Evolutionary conservation across 2,329 filamentous ascomycete genomes (phyloP).

Genomic region (Aspergillus aculeatus): DNA sequence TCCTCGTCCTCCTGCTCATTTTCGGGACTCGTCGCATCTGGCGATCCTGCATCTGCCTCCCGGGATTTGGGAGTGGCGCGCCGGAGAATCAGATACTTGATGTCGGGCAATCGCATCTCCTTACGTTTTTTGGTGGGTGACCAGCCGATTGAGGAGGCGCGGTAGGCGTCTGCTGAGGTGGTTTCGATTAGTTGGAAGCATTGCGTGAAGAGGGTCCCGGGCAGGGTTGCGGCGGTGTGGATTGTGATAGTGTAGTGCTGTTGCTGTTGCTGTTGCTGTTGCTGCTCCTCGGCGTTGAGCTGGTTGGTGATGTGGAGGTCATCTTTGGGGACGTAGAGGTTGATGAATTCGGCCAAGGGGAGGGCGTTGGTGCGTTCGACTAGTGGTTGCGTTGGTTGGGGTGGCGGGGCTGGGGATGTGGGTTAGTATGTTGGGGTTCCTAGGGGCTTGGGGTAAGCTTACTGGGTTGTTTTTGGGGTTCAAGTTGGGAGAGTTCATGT

Average conservation of each 20-base stretch:
- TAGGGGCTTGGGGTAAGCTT: background rate
- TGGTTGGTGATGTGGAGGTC: conserved; percentile 3
- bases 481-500: background rate
- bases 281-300: background rate
- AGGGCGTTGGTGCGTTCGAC: conserved; percentile 47
- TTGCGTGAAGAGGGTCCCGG: conserved; percentile 42
- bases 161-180: conserved; percentile 56
- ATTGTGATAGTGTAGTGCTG: conserved; percentile 26
- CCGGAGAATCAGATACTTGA: conserved; percentile 57
- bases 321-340: conserved; percentile 29
- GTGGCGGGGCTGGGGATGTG: background rate
- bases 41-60: too few species aligned
- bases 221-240: conserved; percentile 39
- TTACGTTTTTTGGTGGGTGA: conserved; percentile 51
- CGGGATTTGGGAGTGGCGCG: background rate
- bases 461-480: background rate
- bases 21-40: background rate
- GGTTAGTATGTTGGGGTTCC: background rate
- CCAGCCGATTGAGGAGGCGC: conserved; percentile 55
- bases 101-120: conserved; percentile 59
- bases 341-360: conserved; percentile 39
- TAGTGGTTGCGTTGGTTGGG: conserved; percentile 25
- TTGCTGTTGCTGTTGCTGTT: background rate
- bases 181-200: conserved; percentile 55
- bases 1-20: background rate